These are phyloP conservation scores for Fusarium lyarnte DNA, from an alignment of 2,329 filamentous ascomycete genomes.

Conservation along the genomic window DNA sequence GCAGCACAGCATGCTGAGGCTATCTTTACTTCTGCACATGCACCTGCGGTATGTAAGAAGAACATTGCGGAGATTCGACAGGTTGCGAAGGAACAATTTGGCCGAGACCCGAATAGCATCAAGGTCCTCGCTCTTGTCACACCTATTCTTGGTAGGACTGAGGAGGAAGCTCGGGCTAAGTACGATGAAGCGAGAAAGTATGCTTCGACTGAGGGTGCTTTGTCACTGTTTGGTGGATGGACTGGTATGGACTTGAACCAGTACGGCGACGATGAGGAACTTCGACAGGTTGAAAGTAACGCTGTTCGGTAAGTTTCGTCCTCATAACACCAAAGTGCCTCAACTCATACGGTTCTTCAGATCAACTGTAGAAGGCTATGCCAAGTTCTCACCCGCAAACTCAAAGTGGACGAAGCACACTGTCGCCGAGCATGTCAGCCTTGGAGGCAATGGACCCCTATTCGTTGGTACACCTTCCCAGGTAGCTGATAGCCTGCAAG, in stretches of 20 bases:
- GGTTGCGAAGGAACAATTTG: slow-evolving; percentile 61
- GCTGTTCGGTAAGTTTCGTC: slow-evolving; percentile 57
- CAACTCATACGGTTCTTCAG: slow-evolving; percentile 36
- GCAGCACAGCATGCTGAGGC: slow-evolving; percentile 76
- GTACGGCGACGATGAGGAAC: slow-evolving; percentile 72
- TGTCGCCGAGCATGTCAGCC: slow-evolving; percentile 72
- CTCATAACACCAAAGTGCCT: not conserved
- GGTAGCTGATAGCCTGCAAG: slow-evolving; percentile 74
- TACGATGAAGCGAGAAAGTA: slow-evolving; percentile 69
- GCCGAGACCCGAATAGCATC: slow-evolving; percentile 67
- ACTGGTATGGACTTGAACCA: slow-evolving; percentile 67
- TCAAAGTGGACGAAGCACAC: slow-evolving; percentile 78
- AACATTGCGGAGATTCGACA: slow-evolving; percentile 71
- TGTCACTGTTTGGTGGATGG: slow-evolving; percentile 79
- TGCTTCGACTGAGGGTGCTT: slow-evolving; percentile 69
- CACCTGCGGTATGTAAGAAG: slow-evolving; percentile 67
- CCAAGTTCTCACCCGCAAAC: slow-evolving; percentile 65
- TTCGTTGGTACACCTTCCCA: slow-evolving; percentile 71
- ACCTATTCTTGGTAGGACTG: slow-evolving; percentile 70
- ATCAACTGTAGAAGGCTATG: slow-evolving; percentile 65
- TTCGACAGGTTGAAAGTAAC: slow-evolving; percentile 70
- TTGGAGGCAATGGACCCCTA: slow-evolving; percentile 73
- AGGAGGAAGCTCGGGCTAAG: slow-evolving; percentile 73
- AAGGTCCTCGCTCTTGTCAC: slow-evolving; percentile 75
- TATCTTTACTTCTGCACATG: slow-evolving; percentile 75